A percentile compares a stretch with the other conserved stretches of the same genome.
Evolutionary conservation across 2,329 filamentous ascomycete species (phyloP).

Genomic region (Lecanosticta acicola): DNA sequence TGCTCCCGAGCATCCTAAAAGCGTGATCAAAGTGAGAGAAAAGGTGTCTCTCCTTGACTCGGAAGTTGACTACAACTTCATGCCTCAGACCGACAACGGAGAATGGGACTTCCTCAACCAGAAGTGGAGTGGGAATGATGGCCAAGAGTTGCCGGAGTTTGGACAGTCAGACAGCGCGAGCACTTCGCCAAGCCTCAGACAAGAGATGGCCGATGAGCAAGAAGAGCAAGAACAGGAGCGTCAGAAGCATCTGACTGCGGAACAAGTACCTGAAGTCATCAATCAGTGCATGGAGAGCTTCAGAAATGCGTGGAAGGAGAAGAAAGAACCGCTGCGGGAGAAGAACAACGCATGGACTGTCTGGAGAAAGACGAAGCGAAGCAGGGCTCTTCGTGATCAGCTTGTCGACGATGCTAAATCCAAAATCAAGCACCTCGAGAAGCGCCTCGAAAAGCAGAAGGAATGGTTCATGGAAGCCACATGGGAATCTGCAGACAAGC

Average conservation of each 20-base stretch:
- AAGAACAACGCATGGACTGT: slow-evolving; percentile 53
- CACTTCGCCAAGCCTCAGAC: slow-evolving; percentile 16
- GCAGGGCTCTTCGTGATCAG: slow-evolving; percentile 33
- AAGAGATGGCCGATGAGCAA: slow-evolving; percentile 34
- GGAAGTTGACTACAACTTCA: slow-evolving; percentile 11
- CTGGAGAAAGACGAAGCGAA: slow-evolving; percentile 55
- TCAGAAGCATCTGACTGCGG: slow-evolving; percentile 20
- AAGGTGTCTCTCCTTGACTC: slow-evolving; percentile 20
- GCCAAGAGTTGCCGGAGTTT: slow-evolving; percentile 22
- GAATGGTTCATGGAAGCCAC: slow-evolving; percentile 47
- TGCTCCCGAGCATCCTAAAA: slow-evolving; percentile 3
- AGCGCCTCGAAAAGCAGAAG: slow-evolving; percentile 53
- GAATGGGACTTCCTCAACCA: slow-evolving; percentile 27
- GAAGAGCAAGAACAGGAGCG: slow-evolving; percentile 48
- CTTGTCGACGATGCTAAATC: slow-evolving; percentile 44
- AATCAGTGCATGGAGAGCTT: slow-evolving; percentile 49
- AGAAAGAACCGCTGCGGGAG: slow-evolving; percentile 52
- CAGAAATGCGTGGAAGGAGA: slow-evolving; percentile 52
- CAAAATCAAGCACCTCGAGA: slow-evolving; percentile 41
- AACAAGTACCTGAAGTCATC: slow-evolving; percentile 51
- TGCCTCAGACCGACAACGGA: slow-evolving; percentile 13
- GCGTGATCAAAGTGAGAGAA: slow-evolving; percentile 26
- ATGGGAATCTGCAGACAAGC: slow-evolving; percentile 50
- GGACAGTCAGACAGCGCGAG: slow-evolving; percentile 11
- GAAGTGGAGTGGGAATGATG: slow-evolving; percentile 34